Evolutionary conservation across 2,329 filamentous ascomycete genomes (phyloP).

Genomic region (Trichoderma koningiopsis): DNA sequence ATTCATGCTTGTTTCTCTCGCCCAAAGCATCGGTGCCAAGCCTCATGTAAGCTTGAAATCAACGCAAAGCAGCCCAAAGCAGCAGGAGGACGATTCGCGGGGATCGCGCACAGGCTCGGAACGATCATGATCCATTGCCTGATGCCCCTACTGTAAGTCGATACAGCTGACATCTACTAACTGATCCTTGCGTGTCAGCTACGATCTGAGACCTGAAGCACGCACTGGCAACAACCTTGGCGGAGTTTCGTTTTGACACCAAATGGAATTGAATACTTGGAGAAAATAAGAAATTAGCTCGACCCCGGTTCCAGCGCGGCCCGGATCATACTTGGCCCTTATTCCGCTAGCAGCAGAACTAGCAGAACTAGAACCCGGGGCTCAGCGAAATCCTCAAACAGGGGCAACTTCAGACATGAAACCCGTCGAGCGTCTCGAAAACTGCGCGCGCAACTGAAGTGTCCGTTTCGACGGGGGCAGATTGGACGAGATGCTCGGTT

Average conservation of each 20-base stretch:
- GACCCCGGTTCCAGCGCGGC: not conserved
- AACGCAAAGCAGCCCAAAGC: not conserved
- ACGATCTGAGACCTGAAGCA: conserved; percentile 2
- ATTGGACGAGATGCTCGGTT: not conserved
- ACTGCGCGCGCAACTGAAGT: not conserved
- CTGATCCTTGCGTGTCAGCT: not conserved
- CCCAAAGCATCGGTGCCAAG: not conserved
- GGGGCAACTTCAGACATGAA: conserved; percentile 18
- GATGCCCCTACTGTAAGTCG: not conserved
- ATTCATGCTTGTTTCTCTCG: not conserved
- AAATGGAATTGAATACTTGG: too few relatives aligned
- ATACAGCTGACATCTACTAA: not conserved
- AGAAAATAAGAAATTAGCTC: not conserved
- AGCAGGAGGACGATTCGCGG: not conserved
- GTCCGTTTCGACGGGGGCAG: not conserved
- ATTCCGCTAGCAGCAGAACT: not conserved
- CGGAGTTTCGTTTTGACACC: not conserved
- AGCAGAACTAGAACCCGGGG: not conserved
- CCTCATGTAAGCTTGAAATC: not conserved
- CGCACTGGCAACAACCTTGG: not conserved
- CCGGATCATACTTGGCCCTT: conserved; percentile 13
- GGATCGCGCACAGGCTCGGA: not conserved
- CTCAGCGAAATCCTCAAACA: conserved; percentile 12
- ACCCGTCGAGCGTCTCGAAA: conserved; percentile 4
- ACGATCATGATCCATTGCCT: not conserved